Evolutionary conservation across 1,139 yeast species (phyloP), one percentile per base, ranked within the genome.

Genomic region (Schwanniomyces etchellsii): DNA sequence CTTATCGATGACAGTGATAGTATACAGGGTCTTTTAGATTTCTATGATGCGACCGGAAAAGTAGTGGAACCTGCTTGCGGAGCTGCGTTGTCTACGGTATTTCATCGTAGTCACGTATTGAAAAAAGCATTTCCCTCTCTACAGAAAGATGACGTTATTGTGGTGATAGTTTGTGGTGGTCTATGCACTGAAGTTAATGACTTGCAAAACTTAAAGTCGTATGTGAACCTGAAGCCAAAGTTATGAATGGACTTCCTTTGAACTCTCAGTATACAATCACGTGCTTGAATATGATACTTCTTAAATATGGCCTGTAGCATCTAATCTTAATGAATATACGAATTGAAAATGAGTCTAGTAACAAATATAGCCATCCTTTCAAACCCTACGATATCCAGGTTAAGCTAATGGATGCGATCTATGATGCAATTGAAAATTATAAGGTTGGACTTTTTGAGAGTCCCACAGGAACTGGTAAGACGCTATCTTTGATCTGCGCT

Each of bases 391-490:
- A 64, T 16, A 88, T 89, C 38, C 97, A 89, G 52, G 30, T 70
- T 22, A 74, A 81, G 41, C 71, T 89, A 39, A 89, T 89, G 97
- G 63, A 65, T 27, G 73, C 78, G 17, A 69, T 91, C 14, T 82
- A 82, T 47, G 73, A 72, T 16, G 70, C 86, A 2, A 64, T 89
- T 10, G 66, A 70, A 7, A 64, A 65, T 17, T 76, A 68, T 50
- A 84, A 81, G 48, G 63, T 89, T 2, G 96, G 95, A 0, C 63
- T 89, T 5, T 82, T 89, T 47, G 97, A 89, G 52, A 81, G 94
- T 39, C 97, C 98, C 0, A 89, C 98, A 0, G 98, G 97, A 3
- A 84, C 93, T 2, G 97, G 97, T 4, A 89, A 89, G 55, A 88
- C 96, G 0, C 60, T 89, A 5, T 85, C 96, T 1, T 59, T 89